Evolutionary conservation across 352 stramenopile genomes (phyloP), one percentile per base, ranked within the genome.

Genomic region (Phytophthora fragariaefolia): DNA sequence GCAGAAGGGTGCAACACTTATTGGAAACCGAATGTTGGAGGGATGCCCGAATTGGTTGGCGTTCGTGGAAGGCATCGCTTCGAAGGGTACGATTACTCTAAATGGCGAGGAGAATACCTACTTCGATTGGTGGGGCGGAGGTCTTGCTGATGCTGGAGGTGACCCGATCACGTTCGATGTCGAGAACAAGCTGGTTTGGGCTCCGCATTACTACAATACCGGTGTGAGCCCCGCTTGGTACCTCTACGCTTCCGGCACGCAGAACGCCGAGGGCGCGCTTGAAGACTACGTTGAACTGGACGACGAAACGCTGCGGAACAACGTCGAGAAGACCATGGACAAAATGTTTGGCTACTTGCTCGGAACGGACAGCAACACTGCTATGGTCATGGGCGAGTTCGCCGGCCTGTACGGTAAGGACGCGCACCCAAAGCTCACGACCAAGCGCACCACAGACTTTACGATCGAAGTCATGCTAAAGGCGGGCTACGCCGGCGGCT

Each of bases 151-250:
- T n/a, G 83, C 78, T n/a, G 72, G 66, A 0, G 59, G 12, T 4
- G 60, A 76, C 22, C 81, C 81, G 17, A 62, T 88, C 38, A 76
- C 74, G 10, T 74, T 89, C 30, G 49, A 71, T 6, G 58, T 78
- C 17, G 48, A 75, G 1, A 76, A 89, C 67, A 92, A 92, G 52
- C 59, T 92, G 0, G 81, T 92, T 20, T 92, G 80, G 63, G 76
- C 83, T n/a, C 83, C 83, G 12, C 83, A 92, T 62, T 92, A 92
- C 61, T 92, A 92, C 71, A 90, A 88, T 69, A 89, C 83, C 18
- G 83, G 68, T 36, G 81, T 92, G 20, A 87, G 62, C 48, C 83
- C 83, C 1, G 77, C 82, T 5, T 82, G 62, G 77, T 92, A 92
- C 43, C 63, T 92, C 6, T 92, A 92, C 50, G 82, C 59, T 8